Conservation (phyloP, 2,329 filamentous ascomycete species). For the Fusarium falciforme region DNA sequence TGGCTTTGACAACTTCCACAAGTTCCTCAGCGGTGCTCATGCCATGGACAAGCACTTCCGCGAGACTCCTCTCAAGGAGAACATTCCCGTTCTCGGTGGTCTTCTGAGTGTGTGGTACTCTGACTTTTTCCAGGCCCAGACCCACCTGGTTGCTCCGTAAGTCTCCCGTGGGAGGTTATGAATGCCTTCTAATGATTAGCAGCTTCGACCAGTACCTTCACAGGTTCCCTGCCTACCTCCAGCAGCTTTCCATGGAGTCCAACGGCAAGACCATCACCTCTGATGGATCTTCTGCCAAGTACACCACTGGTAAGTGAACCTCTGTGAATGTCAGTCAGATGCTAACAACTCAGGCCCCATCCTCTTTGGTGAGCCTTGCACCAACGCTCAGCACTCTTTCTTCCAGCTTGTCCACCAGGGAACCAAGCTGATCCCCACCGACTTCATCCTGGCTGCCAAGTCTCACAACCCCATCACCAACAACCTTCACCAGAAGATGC, state of each 20-base stretch:
- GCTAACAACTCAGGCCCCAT: conserved; percentile 71
- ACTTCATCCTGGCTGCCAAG: conserved; percentile 96
- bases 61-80: conserved; percentile 88
- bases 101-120: conserved; percentile 98
- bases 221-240: conserved; percentile 98
- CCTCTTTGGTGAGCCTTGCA: conserved; percentile 97
- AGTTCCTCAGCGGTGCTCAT: conserved; percentile 94
- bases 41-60: conserved; percentile 99
- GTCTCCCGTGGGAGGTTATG: conserved; percentile 47
- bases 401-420: conserved; percentile 99
- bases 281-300: conserved; percentile 92
- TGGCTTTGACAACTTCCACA: conserved; percentile 96
- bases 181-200: conserved; percentile 15
- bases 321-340: background rate
- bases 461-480: conserved; percentile 95
- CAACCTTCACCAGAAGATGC: conserved; percentile 97
- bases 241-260: conserved; percentile 99
- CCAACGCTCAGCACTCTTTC: conserved; percentile 99
- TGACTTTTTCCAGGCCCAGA: conserved; percentile 98
- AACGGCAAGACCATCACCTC: conserved; percentile 97
- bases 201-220: conserved; percentile 99
- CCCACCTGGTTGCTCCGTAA: conserved; percentile 94
- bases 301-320: conserved; percentile 77
- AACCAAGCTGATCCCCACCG: conserved; percentile 97
- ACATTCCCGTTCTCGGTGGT: conserved; percentile 93